Percentiles rank a stretch among this genome's conserved stretches.
phyloP scores from a whole-genome alignment of 2,329 filamentous ascomycete genomes.

The Thelonectria rubi region DNA sequence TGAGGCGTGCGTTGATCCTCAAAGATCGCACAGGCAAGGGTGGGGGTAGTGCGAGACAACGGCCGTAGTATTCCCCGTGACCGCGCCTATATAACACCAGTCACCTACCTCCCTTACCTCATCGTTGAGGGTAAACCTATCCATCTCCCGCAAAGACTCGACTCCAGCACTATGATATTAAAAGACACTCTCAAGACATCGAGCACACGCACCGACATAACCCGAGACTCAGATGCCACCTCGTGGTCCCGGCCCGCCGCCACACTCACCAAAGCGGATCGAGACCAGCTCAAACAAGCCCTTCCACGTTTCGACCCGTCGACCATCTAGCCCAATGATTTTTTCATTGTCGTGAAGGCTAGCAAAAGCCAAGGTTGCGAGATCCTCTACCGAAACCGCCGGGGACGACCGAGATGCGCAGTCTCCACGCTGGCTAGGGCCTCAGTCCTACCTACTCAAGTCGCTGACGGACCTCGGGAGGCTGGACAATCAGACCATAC shows the following conservation, averaged over 20 bases:
- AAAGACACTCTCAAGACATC: not conserved
- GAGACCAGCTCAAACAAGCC: conserved; percentile 13
- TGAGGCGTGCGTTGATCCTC: too few relatives aligned
- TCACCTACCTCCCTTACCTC: not conserved
- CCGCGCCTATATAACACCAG: not conserved
- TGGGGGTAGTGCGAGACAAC: too few relatives aligned
- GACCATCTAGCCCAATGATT: not conserved
- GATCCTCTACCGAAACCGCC: not conserved
- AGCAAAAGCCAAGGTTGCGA: not conserved
- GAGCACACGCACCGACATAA: not conserved
- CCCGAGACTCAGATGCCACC: not conserved
- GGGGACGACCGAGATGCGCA: not conserved
- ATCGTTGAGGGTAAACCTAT: not conserved
- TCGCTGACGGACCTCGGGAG: not conserved
- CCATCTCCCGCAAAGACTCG: not conserved
- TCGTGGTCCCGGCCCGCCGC: conserved; percentile 4
- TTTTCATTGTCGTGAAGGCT: not conserved
- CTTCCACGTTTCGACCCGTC: not conserved
- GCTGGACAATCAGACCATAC: not conserved
- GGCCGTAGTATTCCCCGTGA: not conserved
- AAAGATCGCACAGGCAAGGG: too few relatives aligned
- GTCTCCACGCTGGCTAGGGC: not conserved
- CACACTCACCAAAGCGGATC: conserved; percentile 9
- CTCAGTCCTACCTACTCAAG: not conserved
- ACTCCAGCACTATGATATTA: not conserved